Base-by-base conservation (phyloP, 2,329 filamentous ascomycete genomes). In the Pseudogymnoascus sp. region DNA sequence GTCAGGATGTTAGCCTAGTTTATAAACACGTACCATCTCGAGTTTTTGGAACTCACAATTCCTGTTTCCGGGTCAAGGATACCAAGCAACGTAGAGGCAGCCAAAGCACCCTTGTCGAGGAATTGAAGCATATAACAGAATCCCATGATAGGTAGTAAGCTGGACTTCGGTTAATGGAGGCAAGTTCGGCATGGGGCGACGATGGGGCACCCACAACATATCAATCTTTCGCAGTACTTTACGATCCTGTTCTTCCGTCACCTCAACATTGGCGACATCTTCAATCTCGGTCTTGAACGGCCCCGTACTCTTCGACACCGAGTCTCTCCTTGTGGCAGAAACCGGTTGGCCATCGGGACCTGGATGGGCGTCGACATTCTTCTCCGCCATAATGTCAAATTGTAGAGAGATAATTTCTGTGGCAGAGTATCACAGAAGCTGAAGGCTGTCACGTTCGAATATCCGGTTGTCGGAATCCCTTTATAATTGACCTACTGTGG, bases 1-100 rank as follows among this genome's bases (percentile, higher is more conserved):
- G n/a, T 31, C 5, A 6, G n/a, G 23, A 29, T 11, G 45, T 55
- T 29, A 55, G 45, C 26, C 4, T 33, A 12, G 45, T 31, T 55
- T 26, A 12, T 55, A 26, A 12, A 55, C n/a, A n/a, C 4, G n/a
- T 55, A 19, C 12, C 33, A 55, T 33, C 14, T 33, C 45, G 26
- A 12, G 26, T 55, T 55, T 45, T 5, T 6, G 12, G 26, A 16
- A 31, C 45, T 33, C n/a, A 55, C 45, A 33, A 55, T 55, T 55
- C 45, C 45, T 31, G 45, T 55, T 19, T 6, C 6, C n/a, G 45
- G 45, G 26, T 55, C 45, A n/a, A 75, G 72, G 62, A 85, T 82
- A 0, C 81, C 82, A 66, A 84, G 83, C 38, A 85, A 79, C 4
- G 81, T 81, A 0, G 83, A 81, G 66, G 83, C 83, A 33, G 75